Conservation (phyloP, 2,329 filamentous ascomycete genomes). For the Metarhizium guizhouense region DNA sequence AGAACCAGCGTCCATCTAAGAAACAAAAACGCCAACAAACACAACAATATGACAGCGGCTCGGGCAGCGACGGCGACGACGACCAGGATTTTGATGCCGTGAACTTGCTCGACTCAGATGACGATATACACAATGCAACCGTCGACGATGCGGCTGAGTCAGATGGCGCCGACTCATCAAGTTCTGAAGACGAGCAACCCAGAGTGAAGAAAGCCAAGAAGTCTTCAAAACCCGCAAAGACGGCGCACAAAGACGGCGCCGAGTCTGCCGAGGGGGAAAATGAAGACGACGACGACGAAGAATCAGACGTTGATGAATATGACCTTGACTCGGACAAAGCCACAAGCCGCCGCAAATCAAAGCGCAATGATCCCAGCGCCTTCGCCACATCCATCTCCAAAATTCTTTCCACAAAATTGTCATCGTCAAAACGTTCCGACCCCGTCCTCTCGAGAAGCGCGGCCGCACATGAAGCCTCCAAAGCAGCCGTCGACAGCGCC, state of each 20-base stretch:
- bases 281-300: constrained; percentile 30
- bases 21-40: constrained; percentile 40
- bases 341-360: constrained; percentile 45
- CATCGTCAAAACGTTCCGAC: constrained; percentile 71
- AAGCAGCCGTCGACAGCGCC: constrained; percentile 63
- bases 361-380: constrained; percentile 84
- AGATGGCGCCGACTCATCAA: constrained; percentile 25
- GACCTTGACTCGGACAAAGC: constrained; percentile 15
- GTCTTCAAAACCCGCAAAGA: constrained; percentile 12
- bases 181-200: constrained; percentile 26
- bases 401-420: constrained; percentile 84
- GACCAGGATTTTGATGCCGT: constrained; percentile 39
- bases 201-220: constrained; percentile 13
- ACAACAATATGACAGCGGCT: constrained; percentile 40
- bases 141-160: constrained; percentile 39
- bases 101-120: constrained; percentile 48
- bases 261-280: constrained; percentile 19
- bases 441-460: constrained; percentile 84
- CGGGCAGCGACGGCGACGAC: constrained; percentile 29
- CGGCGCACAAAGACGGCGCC: constrained; percentile 17
- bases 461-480: constrained; percentile 62
- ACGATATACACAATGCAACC: constrained; percentile 43
- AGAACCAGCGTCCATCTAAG: constrained; percentile 35
- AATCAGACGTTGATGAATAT: constrained; percentile 24
- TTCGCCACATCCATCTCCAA: constrained; percentile 92